Evolutionary conservation across 805 yeast genomes (phyloP).

Genomic region (Lipomyces lipofer): DNA sequence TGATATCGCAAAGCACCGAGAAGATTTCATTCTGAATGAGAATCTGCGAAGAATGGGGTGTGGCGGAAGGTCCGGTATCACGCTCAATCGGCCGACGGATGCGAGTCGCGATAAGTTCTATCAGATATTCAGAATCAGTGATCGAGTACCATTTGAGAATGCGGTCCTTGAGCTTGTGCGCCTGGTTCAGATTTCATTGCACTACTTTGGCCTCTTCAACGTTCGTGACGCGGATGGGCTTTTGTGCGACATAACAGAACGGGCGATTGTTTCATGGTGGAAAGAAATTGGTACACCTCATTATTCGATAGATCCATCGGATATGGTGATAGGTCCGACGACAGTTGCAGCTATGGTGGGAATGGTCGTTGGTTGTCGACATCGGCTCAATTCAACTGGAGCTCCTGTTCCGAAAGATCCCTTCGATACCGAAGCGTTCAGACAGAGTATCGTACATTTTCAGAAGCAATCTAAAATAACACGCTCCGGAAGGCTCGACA

Average conservation of each 20-base stretch:
- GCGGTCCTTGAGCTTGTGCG: constrained; percentile 75
- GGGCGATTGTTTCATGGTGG: constrained; percentile 83
- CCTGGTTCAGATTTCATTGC: constrained; percentile 71
- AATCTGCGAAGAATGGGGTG: constrained; percentile 76
- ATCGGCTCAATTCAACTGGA: constrained; percentile 56
- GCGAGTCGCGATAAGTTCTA: constrained; percentile 81
- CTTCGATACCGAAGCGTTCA: constrained; percentile 69
- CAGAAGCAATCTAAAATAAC: constrained; percentile 67
- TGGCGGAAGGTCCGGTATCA: constrained; percentile 78
- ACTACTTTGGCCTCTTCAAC: constrained; percentile 72
- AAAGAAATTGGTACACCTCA: constrained; percentile 54
- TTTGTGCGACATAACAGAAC: constrained; percentile 73
- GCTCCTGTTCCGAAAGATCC: constrained; percentile 79
- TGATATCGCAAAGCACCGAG: constrained; percentile 38
- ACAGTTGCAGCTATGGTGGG: constrained; percentile 82
- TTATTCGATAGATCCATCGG: constrained; percentile 44
- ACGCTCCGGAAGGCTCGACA: constrained; percentile 52
- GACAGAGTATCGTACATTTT: constrained; percentile 67
- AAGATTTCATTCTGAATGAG: constrained; percentile 66
- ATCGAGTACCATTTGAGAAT: constrained; percentile 54
- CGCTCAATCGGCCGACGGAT: constrained; percentile 69
- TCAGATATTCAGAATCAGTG: constrained; percentile 61
- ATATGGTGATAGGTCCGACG: constrained; percentile 60
- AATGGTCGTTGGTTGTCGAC: constrained; percentile 64
- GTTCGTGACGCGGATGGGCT: constrained; percentile 79